Evolutionary conservation across 176 grass and related monocot genomes (phyloP).

Genomic region (Phragmites australis): DNA sequence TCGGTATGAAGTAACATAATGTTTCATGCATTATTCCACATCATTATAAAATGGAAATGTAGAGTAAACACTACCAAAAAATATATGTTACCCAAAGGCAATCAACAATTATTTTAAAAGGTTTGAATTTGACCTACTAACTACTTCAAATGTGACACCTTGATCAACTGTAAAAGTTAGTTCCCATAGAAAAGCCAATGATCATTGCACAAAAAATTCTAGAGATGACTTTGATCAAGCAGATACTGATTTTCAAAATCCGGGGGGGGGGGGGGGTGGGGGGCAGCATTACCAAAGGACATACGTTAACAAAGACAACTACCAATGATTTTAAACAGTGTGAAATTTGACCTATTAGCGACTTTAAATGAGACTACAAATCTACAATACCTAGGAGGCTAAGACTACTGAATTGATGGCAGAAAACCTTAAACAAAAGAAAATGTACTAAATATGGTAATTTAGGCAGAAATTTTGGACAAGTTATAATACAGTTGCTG

Average conservation of each 20-base stretch:
- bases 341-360: background rate
- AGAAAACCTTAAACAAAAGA: background rate
- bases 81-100: background rate
- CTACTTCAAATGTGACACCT: background rate
- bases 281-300: constrained; percentile 18
- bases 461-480: background rate
- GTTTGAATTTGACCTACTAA: background rate
- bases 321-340: background rate
- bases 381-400: background rate
- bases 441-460: background rate
- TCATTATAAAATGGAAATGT: background rate
- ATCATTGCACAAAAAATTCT: background rate
- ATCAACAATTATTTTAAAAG: background rate
- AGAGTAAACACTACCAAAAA: constrained; percentile 28
- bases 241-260: background rate
- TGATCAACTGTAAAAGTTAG: background rate
- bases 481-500: background rate
- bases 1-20: constrained; percentile 27
- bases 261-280: background rate
- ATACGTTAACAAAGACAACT: constrained; percentile 2
- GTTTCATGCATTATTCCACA: constrained; percentile 3
- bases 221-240: background rate
- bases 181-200: background rate
- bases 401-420: background rate
- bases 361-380: background rate